phyloP scores from a whole-genome alignment of 148 eudicot species.

The Camellia lanceoleosa region DNA sequence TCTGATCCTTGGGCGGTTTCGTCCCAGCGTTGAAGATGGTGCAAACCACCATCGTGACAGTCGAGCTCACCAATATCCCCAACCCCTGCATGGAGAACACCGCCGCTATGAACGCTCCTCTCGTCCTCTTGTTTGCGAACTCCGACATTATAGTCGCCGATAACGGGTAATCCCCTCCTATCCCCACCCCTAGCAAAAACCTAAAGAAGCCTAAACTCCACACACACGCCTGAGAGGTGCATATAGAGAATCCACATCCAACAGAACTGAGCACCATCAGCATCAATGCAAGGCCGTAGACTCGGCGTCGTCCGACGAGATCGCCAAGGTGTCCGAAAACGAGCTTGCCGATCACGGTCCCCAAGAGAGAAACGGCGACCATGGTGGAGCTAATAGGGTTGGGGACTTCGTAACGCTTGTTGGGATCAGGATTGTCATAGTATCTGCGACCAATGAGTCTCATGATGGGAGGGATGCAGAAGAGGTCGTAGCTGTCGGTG shows the following conservation, averaged over 20 bases:
- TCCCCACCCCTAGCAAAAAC: slow-evolving; percentile 50
- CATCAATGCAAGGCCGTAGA: slow-evolving; percentile 45
- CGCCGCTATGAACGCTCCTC: slow-evolving; percentile 60
- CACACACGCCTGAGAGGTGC: slow-evolving; percentile 32
- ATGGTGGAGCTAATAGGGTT: slow-evolving; percentile 24
- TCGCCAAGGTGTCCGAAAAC: slow-evolving; percentile 58
- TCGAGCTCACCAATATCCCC: slow-evolving; percentile 47
- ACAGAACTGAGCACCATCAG: slow-evolving; percentile 53
- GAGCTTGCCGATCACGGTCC: slow-evolving; percentile 47
- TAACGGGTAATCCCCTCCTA: slow-evolving; percentile 64
- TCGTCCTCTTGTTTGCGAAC: slow-evolving; percentile 53
- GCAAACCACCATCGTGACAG: slow-evolving; percentile 46
- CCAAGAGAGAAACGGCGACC: slow-evolving; percentile 41
- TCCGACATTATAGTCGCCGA: slow-evolving; percentile 75
- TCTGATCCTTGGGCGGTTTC: not conserved
- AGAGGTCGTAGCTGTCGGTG: slow-evolving; percentile 68
- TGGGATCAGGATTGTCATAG: slow-evolving; percentile 19
- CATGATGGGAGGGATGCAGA: slow-evolving; percentile 47
- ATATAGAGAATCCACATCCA: slow-evolving; percentile 53
- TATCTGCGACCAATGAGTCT: slow-evolving; percentile 48
- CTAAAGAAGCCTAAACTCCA: slow-evolving; percentile 45
- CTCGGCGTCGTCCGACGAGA: slow-evolving; percentile 35
- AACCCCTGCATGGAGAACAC: slow-evolving; percentile 74
- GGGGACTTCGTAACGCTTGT: slow-evolving; percentile 13
- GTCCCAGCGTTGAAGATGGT: slow-evolving; percentile 29